Evolutionary conservation across 2,329 filamentous ascomycete species (phyloP), one percentile per base, ranked within the genome.

Genomic region (Colletotrichum cuscutae): DNA sequence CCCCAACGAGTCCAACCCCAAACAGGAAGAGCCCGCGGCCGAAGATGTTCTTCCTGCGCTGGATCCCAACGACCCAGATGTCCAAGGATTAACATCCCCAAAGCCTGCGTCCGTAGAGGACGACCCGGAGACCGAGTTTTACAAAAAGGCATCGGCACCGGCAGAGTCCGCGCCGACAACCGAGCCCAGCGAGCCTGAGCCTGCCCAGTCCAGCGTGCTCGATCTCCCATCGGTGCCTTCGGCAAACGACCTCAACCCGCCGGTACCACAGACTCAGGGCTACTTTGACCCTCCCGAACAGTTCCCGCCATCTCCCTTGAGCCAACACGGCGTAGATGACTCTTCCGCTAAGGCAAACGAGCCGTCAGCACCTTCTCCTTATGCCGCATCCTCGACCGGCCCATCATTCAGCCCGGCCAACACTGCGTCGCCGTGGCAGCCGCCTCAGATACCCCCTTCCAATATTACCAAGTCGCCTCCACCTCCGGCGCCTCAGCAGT

Each of bases 1-100:
- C 79, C 97, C 97, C 3, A 99, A 99, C 82, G 91, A 93, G 68
- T 93, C 94, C 8, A 98, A 98, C 79, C 96, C 96, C 0, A 90
- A 90, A 69, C 87, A 85, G 5, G 86, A 91, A 65, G 86, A 89
- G 68, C 81, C 84, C 9, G 83, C 85, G 37, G 78, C 83, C 24
- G 86, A 88, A 56, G 84, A 82, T 26, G 80, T 81, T 54, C 79
- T 84, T 19, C 84, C 86, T 56, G 78, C 83, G 2, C 82, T 93
- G n/a, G 90, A 92, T 76, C 88, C 89, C 1, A 87, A 88, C 66
- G 92, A 94, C 74, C 89, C 91, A 2, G 91, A 93, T 63, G 89
- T 93, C 1, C 88, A 89, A 77, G 82, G 85, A 54, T 83, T 91
- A 63, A 85, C 81, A 73, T 80, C 84, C 1, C 66, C 71, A 24